A percentile compares a stretch with the other conserved stretches of the same genome.
These are phyloP conservation scores for Gardenia jasminoides DNA, from an alignment of 257 asterid species.

Conservation along the genomic window DNA sequence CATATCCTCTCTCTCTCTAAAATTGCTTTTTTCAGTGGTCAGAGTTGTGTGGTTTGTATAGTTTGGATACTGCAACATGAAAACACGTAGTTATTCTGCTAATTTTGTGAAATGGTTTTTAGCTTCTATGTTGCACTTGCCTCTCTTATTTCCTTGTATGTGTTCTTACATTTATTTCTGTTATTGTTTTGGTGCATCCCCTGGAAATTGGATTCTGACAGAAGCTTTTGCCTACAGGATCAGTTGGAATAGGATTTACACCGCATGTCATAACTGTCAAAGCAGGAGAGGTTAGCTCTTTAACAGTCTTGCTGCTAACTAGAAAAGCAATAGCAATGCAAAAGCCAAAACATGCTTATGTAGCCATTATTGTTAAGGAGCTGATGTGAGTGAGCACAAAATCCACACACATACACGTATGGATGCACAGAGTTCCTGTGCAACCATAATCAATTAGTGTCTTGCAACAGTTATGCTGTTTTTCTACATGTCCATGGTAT, in stretches of 20 bases:
- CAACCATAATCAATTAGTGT: neutral
- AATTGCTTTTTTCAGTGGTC: neutral
- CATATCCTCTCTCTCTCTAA: neutral
- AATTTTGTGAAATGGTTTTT: neutral
- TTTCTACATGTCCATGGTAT: neutral
- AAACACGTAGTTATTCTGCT: neutral
- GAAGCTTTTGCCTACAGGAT: slow-evolving; percentile 31
- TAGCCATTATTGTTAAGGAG: neutral
- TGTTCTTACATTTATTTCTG: neutral
- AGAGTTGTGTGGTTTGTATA: neutral
- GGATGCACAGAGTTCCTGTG: neutral
- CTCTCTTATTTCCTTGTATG: neutral
- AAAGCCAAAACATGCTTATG: neutral
- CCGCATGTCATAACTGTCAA: slow-evolving; percentile 46
- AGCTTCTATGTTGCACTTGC: too few species aligned
- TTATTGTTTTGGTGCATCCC: neutral
- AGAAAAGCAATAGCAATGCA: neutral
- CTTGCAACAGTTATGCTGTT: neutral
- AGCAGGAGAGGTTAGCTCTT: slow-evolving; percentile 49
- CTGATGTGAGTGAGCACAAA: neutral
- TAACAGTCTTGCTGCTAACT: neutral
- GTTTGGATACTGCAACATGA: neutral
- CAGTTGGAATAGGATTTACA: slow-evolving; percentile 45
- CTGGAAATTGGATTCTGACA: neutral
- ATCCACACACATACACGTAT: too few species aligned